Percentiles rank a stretch among this genome's conserved stretches.
phyloP scores from a whole-genome alignment of 345 rosid species.

The Laguncularia racemosa region DNA sequence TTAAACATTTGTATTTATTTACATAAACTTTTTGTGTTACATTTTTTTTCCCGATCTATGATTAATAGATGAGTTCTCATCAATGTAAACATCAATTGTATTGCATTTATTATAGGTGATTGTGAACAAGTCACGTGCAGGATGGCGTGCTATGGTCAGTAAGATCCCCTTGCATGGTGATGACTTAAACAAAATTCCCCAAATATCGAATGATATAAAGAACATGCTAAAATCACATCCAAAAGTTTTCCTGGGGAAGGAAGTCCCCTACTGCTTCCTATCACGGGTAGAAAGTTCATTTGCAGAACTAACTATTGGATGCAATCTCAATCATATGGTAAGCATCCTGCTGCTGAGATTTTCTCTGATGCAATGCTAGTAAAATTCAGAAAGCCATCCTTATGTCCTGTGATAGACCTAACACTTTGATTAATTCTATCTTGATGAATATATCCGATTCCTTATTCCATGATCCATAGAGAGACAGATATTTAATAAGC shows the following conservation, averaged over 20 bases:
- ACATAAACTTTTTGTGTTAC: too few species aligned
- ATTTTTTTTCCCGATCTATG: too few species aligned
- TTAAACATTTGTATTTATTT: too few species aligned
- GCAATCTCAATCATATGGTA: slow-evolving; percentile 84
- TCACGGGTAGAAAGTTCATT: slow-evolving; percentile 61
- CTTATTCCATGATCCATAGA: not conserved
- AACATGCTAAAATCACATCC: slow-evolving; percentile 49
- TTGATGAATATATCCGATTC: not conserved
- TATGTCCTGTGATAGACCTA: too few species aligned
- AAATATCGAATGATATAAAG: slow-evolving; percentile 63
- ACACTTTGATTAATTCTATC: not conserved
- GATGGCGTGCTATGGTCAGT: slow-evolving; percentile 55
- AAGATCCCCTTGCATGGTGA: slow-evolving; percentile 61
- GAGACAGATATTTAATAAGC: too few species aligned
- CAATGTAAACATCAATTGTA: not conserved
- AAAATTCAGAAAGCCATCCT: too few species aligned
- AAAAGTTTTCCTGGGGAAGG: slow-evolving; percentile 74
- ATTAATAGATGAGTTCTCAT: too few species aligned
- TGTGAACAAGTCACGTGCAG: slow-evolving; percentile 84
- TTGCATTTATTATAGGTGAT: slow-evolving; percentile 47
- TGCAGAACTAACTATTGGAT: slow-evolving; percentile 74
- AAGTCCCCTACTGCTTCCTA: slow-evolving; percentile 76
- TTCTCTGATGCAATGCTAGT: not conserved
- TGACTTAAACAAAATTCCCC: slow-evolving; percentile 64
- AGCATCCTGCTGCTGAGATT: not conserved